Percentiles rank a stretch among this genome's conserved stretches.
phyloP scores from a whole-genome alignment of 2,329 filamentous ascomycete species.

The Fusarium piperis region DNA sequence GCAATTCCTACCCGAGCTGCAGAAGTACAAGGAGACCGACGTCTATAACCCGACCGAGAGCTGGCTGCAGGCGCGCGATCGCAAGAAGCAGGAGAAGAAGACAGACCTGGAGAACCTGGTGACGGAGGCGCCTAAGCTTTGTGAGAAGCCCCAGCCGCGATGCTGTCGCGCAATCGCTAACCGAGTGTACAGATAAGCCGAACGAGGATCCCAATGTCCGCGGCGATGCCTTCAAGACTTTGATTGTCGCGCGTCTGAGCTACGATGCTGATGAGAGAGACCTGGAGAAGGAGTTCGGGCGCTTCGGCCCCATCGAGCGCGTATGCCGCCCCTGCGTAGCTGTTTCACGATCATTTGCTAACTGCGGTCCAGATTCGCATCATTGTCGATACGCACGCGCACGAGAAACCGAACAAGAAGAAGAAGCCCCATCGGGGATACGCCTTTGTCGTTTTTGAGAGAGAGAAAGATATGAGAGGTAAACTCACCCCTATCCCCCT shows the following conservation, averaged over 20 bases:
- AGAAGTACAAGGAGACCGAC: conserved; percentile 81
- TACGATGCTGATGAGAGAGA: conserved; percentile 92
- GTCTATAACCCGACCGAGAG: conserved; percentile 86
- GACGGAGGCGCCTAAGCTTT: conserved; percentile 71
- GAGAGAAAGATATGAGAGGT: conserved; percentile 99
- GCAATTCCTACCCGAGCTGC: conserved; percentile 76
- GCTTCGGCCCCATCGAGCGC: conserved; percentile 93
- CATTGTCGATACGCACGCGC: conserved; percentile 77
- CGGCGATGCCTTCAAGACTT: conserved; percentile 93
- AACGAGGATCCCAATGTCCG: conserved; percentile 86
- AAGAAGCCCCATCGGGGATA: conserved; percentile 89
- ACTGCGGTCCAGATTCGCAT: conserved; percentile 78
- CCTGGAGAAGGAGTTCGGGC: conserved; percentile 90
- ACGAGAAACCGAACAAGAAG: conserved; percentile 77
- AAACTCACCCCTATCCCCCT: conserved; percentile 59
- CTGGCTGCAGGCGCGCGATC: conserved; percentile 88
- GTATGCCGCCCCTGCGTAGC: conserved; percentile 58
- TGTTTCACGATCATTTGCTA: conserved; percentile 6
- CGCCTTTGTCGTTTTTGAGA: conserved; percentile 95
- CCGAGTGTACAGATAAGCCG: conserved; percentile 73
- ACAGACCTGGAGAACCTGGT: conserved; percentile 70
- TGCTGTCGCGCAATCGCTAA: conserved; percentile 22
- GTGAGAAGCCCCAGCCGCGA: conserved; percentile 53
- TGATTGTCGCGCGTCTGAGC: conserved; percentile 89
- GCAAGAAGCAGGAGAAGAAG: conserved; percentile 83